These are phyloP conservation scores for Pyrenochaeta sp. DNA, from an alignment of 2,329 filamentous ascomycete genomes.

Conservation along the genomic window DNA sequence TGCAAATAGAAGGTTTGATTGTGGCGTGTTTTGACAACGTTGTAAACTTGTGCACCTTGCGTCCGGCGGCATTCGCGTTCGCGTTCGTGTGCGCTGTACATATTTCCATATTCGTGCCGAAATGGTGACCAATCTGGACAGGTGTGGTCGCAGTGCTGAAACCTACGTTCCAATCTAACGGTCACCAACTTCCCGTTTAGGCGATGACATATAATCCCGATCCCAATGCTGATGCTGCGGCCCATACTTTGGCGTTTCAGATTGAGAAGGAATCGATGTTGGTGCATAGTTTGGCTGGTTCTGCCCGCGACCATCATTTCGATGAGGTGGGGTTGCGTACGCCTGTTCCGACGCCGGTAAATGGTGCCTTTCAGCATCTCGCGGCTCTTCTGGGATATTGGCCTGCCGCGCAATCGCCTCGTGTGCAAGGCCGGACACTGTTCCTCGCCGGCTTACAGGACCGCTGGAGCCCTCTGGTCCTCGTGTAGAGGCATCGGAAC, in stretches of 20 bases:
- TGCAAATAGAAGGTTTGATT: conserved; percentile 23
- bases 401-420: conserved; percentile 35
- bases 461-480: conserved; percentile 38
- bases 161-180: conserved; percentile 36
- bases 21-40: conserved; percentile 30
- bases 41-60: too few species aligned
- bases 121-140: conserved; percentile 20
- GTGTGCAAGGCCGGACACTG: conserved; percentile 41
- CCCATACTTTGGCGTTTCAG: conserved; percentile 44
- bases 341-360: conserved; percentile 26
- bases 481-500: conserved; percentile 66
- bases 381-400: conserved; percentile 33
- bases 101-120: conserved; percentile 20
- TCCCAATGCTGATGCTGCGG: conserved; percentile 42
- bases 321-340: conserved; percentile 28
- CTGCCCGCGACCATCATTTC: conserved; percentile 32
- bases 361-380: conserved; percentile 30
- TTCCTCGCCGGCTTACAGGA: conserved; percentile 43
- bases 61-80: conserved; percentile 9
- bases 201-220: conserved; percentile 42
- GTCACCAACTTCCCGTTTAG: conserved; percentile 46
- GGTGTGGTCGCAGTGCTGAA: conserved; percentile 27
- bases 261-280: conserved; percentile 34
- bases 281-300: conserved; percentile 35
- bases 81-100: conserved; percentile 10